Base-by-base conservation (phyloP, 208 protist species). In the Leishmania mexicana region DNA sequence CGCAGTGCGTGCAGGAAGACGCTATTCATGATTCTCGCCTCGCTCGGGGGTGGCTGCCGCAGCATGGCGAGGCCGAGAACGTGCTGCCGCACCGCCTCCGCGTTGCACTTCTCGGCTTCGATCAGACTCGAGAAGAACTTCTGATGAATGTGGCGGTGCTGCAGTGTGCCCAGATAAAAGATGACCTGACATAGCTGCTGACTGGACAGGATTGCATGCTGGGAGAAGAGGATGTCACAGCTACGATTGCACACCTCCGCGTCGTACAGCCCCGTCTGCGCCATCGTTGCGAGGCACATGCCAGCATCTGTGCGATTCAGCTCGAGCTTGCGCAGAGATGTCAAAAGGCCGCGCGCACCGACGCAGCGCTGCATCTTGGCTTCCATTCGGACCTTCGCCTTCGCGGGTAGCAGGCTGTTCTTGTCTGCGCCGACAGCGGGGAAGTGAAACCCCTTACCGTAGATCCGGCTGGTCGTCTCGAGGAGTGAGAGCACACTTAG, bases 1-100 rank as follows among this genome's bases (percentile, higher is more conserved):
- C 95, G 93, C 51, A 98, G 82, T 1, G 90, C 91, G 77, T 98
- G 95, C 17, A 98, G 84, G 83, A 98, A 97, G 53, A 96, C 57
- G 65, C 94, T 92, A 81, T 97, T 87, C 81, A 97, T 87, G 28
- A 97, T 82, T 31, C 76, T 54, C 47, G 38, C 68, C 49, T 94
- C 91, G 51, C 76, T 91, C 19, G 76, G 80, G 6, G 92, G 90
- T n/a, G 89, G 91, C 80, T 95, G 93, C 19, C 85, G 87, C 75
- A 98, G 87, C 95, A 98, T 98, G 19, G 93, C 95, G 15, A 98
- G 86, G 0, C 92, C 95, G 57, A 94, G 71, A 15, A 93, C 83
- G 58, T 95, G 93, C 31, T 86, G 86, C 35, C 87, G 89, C 45
- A 95, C 76, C 7, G 82, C 93, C 62, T 90, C 88, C 7, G 95